Evolutionary conservation across 2,329 filamentous ascomycete species (phyloP).

Genomic region (Taxawa tesnikishii): DNA sequence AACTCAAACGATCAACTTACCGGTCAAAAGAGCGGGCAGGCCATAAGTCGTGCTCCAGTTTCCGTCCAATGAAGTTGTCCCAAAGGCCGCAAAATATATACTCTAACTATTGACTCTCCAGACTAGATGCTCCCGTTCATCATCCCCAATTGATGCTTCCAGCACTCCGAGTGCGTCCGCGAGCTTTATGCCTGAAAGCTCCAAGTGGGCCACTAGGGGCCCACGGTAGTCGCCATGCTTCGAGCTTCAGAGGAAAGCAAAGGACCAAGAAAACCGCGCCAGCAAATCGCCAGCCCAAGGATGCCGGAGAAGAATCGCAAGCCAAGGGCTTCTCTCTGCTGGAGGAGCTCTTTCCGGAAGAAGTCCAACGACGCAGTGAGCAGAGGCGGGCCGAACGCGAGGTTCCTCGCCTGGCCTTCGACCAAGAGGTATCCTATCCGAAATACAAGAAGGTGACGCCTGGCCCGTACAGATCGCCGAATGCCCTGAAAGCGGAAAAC

Average conservation of each 20-base stretch:
- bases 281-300: neutral
- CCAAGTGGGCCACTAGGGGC: slow-evolving; percentile 2
- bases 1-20: too few species aligned
- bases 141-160: slow-evolving; percentile 5
- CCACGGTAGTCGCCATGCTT: neutral
- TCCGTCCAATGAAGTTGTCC: too few species aligned
- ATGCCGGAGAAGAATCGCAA: slow-evolving; percentile 4
- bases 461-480: neutral
- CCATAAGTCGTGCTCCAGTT: too few species aligned
- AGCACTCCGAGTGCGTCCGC: slow-evolving; percentile 3
- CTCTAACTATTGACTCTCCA: too few species aligned
- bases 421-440: too few species aligned
- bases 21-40: too few species aligned
- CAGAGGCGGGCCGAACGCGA: slow-evolving; percentile 13
- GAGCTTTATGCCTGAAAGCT: slow-evolving; percentile 6
- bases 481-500: neutral
- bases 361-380: slow-evolving; percentile 19
- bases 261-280: neutral
- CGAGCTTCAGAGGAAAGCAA: neutral
- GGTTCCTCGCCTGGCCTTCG: slow-evolving; percentile 18
- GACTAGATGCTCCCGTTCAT: neutral
- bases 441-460: too few species aligned
- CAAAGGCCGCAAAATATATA: too few species aligned
- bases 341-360: slow-evolving; percentile 44
- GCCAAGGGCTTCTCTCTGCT: slow-evolving; percentile 24